Evolutionary conservation across 441 rosid species (phyloP).

Genomic region (Eutrema salsugineum): DNA sequence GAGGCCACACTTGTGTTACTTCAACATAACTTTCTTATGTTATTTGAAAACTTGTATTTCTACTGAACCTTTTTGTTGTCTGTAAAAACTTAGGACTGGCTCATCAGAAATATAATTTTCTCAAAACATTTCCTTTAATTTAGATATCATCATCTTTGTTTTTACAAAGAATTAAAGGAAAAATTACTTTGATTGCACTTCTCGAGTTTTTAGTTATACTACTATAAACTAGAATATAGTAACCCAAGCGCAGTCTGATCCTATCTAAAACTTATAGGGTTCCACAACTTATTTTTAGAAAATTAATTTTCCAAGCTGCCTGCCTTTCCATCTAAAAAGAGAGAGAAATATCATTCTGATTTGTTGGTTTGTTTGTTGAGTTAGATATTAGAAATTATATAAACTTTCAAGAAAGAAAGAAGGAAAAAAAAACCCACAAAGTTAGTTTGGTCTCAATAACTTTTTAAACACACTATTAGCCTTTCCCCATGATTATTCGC

Average conservation of each 20-base stretch:
- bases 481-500: slow-evolving; percentile 32
- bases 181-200: not conserved
- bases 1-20: not conserved
- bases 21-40: not conserved
- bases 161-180: not conserved
- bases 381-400: not conserved
- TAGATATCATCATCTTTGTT: not conserved
- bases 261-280: not conserved
- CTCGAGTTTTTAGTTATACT: not conserved
- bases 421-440: not conserved
- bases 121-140: not conserved
- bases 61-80: not conserved
- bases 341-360: not conserved
- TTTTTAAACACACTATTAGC: slow-evolving; percentile 32
- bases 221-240: not conserved
- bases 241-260: not conserved
- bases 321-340: not conserved
- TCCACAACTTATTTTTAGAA: not conserved
- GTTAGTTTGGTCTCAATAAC: slow-evolving; percentile 30
- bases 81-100: slow-evolving; percentile 1
- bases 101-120: not conserved
- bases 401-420: slow-evolving; percentile 11
- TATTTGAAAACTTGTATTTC: not conserved
- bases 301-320: not conserved
- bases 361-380: slow-evolving; percentile 11